A percentile compares a stretch with the other conserved stretches of the same genome.
phyloP scores from a whole-genome alignment of 257 asterid species.

The Solanum lycopersicoides region DNA sequence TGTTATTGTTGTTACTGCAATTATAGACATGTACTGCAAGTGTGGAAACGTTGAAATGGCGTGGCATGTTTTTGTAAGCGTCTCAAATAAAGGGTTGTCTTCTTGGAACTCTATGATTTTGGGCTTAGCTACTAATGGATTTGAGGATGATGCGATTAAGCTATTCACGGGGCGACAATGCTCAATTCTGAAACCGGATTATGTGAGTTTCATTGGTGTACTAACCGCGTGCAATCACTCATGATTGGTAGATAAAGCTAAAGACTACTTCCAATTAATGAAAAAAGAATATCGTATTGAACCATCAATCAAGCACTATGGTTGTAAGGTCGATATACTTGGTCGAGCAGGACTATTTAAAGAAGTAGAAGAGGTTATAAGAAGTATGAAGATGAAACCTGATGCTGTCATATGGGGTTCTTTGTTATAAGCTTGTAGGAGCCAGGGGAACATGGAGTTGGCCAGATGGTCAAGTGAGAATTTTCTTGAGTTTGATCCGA shows the following conservation, averaged over 20 bases:
- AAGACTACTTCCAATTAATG: constrained; percentile 33
- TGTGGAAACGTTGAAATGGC: constrained; percentile 43
- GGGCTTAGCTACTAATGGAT: constrained; percentile 59
- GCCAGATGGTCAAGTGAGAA: constrained; percentile 45
- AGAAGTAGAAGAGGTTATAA: constrained; percentile 44
- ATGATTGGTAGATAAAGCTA: constrained; percentile 37
- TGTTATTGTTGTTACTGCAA: constrained; percentile 37
- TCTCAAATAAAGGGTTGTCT: constrained; percentile 29
- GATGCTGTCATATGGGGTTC: constrained; percentile 56
- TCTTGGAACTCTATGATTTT: constrained; percentile 74
- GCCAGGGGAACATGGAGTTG: constrained; percentile 18
- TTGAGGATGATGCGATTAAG: constrained; percentile 27
- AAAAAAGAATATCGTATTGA: constrained; percentile 21
- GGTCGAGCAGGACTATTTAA: constrained; percentile 56
- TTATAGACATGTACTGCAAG: constrained; percentile 64
- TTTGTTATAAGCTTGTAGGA: constrained; percentile 35
- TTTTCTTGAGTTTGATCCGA: constrained; percentile 32
- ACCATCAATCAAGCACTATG: constrained; percentile 48
- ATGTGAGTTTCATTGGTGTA: constrained; percentile 36
- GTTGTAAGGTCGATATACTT: constrained; percentile 59
- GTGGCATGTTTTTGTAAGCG: constrained; percentile 13
- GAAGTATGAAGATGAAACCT: constrained; percentile 45
- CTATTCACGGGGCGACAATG: constrained; percentile 32
- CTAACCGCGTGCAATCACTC: constrained; percentile 54
- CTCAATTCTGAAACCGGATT: constrained; percentile 35